Evolutionary conservation across 2,329 filamentous ascomycete species (phyloP).

Genomic region (Ophiocordyceps robertsii): DNA sequence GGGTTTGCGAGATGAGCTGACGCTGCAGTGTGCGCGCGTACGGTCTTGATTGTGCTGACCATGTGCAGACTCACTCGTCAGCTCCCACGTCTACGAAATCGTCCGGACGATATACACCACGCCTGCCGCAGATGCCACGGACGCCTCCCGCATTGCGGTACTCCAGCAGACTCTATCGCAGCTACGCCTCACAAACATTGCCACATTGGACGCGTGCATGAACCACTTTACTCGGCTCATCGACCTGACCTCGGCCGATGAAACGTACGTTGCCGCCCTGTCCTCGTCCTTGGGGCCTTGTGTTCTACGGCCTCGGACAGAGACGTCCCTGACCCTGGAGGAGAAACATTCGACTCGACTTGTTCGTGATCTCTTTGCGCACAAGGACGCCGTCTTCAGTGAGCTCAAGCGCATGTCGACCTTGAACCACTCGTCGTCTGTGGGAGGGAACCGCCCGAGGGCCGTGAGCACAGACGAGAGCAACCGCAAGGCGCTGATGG

Average conservation of each 20-base stretch:
- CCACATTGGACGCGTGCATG: conserved; percentile 94
- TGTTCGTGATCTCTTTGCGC: conserved; percentile 78
- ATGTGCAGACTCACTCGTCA: conserved; percentile 78
- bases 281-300: conserved; percentile 69
- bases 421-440: conserved; percentile 49
- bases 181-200: conserved; percentile 90
- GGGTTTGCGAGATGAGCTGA: conserved; percentile 17
- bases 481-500: conserved; percentile 85
- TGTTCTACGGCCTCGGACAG: conserved; percentile 72
- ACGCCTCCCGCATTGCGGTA: conserved; percentile 72
- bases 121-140: conserved; percentile 60
- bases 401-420: conserved; percentile 85
- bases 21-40: neutral
- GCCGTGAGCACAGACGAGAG: conserved; percentile 93
- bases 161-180: conserved; percentile 93
- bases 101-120: conserved; percentile 93
- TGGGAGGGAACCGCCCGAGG: conserved; percentile 49
- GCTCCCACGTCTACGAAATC: conserved; percentile 96
- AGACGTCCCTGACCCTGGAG: conserved; percentile 87
- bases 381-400: conserved; percentile 92
- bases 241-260: conserved; percentile 90
- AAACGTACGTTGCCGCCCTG: conserved; percentile 64
- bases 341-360: conserved; percentile 87
- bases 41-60: conserved; percentile 9
- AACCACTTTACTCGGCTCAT: conserved; percentile 96